Conservation (phyloP, 768 basidiomycete genomes). For the Epithele typhae region DNA sequence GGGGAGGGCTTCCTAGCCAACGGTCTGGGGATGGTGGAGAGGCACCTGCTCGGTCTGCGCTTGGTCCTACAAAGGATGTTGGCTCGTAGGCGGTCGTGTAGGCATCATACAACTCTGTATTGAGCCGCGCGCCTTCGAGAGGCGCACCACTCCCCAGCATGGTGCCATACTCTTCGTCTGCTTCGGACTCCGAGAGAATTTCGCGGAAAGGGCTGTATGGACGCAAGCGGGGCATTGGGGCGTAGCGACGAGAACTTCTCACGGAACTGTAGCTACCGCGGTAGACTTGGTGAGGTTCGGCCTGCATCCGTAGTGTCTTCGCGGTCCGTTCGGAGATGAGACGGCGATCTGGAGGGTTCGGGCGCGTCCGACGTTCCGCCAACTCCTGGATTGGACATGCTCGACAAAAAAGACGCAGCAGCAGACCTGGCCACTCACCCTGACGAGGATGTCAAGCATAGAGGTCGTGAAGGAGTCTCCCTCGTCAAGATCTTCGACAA, state of each 20-base stretch:
- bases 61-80: too few species aligned
- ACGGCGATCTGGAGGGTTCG: conserved; percentile 46
- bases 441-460: conserved; percentile 72
- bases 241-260: background rate
- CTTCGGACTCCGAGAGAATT: conserved; percentile 33
- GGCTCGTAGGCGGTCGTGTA: conserved; percentile 27
- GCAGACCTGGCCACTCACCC: conserved; percentile 43
- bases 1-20: background rate
- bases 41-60: conserved; percentile 2
- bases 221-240: conserved; percentile 6
- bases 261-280: conserved; percentile 27
- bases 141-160: conserved; percentile 32
- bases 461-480: conserved; percentile 80
- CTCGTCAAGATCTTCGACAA: conserved; percentile 71
- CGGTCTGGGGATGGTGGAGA: conserved; percentile 2
- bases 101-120: conserved; percentile 63
- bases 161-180: conserved; percentile 60
- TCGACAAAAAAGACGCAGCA: background rate
- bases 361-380: conserved; percentile 63
- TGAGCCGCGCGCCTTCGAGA: conserved; percentile 54
- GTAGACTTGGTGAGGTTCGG: conserved; percentile 50
- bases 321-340: conserved; percentile 68
- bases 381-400: conserved; percentile 49
- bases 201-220: conserved; percentile 37
- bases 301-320: conserved; percentile 54